Base-by-base conservation (phyloP, 2,329 filamentous ascomycete genomes). In the Polytolypa hystricis region DNA sequence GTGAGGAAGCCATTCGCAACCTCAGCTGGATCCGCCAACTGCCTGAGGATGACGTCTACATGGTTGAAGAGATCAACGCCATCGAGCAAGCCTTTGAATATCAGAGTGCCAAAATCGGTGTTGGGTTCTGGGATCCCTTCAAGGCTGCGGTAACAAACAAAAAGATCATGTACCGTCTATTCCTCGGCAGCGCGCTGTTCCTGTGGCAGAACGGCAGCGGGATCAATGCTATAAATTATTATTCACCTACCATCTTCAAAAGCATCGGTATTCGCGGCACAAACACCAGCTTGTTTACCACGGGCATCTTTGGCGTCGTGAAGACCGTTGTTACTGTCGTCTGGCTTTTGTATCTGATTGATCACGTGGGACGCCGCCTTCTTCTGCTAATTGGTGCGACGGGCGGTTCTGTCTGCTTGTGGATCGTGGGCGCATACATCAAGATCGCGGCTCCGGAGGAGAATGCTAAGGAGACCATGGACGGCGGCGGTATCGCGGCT, bases 181-280 rank as follows among this genome's bases (percentile, higher is more conserved):
- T 84, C 54, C 68, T 87, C 8, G 82, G 82, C 31, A 72, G 73
- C 38, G 72, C 82, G 50, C 67, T 89, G 14, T 87, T 87, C 66
- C 64, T 87, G 36, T 85, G 77, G 70, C 83, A 89, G 58, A 89
- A 89, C 48, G 78, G 78, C 33, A 70, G 65, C 3, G 81, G 81
- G 2, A 85, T 85, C 62, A 85, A 85, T 47, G 80, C 81, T 14
- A 79, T 83, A 62, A 85, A 84, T 64, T 85, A 84, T 61, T 84
- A 80, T 57, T 70, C 65, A 1, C 79, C 80, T 0, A 79, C 73
- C 0, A 72, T 84, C 7, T 84, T 85, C 66, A 70, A 69, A 42
- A 72, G 68, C 9, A 71, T 83, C 27, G 78, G 79, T 10, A 62
- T 82, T 10, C 67, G 58, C 1, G 73, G 73, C 4, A 73, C 70